These are phyloP conservation scores for Clathrospora elynae DNA, from an alignment of 2,329 filamentous ascomycete species.

Conservation along the genomic window DNA sequence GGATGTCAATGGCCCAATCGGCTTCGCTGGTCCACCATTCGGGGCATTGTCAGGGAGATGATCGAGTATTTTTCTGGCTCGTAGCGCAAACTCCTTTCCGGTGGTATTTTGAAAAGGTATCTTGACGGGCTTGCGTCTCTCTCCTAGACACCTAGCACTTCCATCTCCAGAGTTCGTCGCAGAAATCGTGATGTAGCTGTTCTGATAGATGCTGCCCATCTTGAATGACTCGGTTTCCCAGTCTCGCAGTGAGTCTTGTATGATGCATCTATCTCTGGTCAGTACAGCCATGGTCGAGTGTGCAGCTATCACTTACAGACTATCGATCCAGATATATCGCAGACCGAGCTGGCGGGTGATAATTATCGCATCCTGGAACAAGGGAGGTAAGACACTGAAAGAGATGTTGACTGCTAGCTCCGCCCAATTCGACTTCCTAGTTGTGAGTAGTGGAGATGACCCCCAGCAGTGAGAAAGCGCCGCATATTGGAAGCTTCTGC, in stretches of 20 bases:
- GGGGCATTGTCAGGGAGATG: constrained; percentile 36
- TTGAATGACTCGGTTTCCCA: constrained; percentile 44
- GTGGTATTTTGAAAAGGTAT: constrained; percentile 35
- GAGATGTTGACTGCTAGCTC: constrained; percentile 34
- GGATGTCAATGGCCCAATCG: constrained; percentile 31
- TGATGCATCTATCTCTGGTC: too few relatives aligned
- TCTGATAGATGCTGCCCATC: constrained; percentile 44
- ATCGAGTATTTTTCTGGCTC: constrained; percentile 33
- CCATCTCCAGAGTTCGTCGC: constrained; percentile 35
- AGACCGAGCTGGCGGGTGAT: constrained; percentile 41
- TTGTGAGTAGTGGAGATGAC: constrained; percentile 25
- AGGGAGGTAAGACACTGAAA: constrained; percentile 33
- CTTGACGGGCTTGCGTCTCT: constrained; percentile 35
- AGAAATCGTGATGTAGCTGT: constrained; percentile 41
- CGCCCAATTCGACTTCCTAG: constrained; percentile 38
- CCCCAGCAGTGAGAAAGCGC: constrained; percentile 45
- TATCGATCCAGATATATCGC: constrained; percentile 46
- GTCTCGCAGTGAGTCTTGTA: constrained; percentile 41
- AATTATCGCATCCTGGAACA: constrained; percentile 39
- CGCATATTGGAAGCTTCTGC: constrained; percentile 36
- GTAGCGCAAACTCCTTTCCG: constrained; percentile 30
- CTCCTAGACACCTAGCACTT: constrained; percentile 25
- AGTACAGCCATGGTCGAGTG: too few relatives aligned
- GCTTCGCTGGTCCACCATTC: constrained; percentile 30
- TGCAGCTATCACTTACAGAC: too few relatives aligned